These are phyloP conservation scores for Trametes elegans DNA, from an alignment of 768 basidiomycete species.

Conservation along the genomic window DNA sequence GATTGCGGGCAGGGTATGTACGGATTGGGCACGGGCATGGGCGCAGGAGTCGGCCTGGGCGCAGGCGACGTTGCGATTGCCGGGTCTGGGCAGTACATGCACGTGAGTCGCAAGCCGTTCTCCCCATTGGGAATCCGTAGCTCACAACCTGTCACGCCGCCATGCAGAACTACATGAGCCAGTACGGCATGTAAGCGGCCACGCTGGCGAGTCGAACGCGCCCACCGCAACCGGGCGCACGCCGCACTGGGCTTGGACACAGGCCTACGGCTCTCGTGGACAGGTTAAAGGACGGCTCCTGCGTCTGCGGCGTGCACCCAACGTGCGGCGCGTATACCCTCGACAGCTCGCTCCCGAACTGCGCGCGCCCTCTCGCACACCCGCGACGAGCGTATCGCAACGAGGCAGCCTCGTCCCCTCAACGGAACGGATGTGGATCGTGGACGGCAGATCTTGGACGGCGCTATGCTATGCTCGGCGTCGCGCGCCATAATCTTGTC, in stretches of 20 bases:
- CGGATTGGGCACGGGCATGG: conserved; percentile 1
- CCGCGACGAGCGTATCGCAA: neutral
- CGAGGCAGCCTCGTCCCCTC: neutral
- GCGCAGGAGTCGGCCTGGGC: conserved; percentile 1
- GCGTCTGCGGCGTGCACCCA: neutral
- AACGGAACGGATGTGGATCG: neutral
- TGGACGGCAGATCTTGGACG: conserved; percentile 6
- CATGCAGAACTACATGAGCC: conserved; percentile 1
- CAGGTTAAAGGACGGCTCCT: neutral
- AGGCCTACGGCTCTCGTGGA: neutral
- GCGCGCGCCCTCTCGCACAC: neutral
- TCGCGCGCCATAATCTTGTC: neutral
- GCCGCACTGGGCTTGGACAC: neutral
- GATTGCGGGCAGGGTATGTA: conserved; percentile 11
- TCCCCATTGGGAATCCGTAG: neutral
- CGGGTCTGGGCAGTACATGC: conserved; percentile 10
- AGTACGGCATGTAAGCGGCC: conserved; percentile 4
- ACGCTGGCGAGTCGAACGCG: neutral
- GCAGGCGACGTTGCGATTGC: conserved; percentile 14
- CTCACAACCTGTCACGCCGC: neutral
- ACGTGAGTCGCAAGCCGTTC: neutral
- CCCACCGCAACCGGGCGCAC: neutral
- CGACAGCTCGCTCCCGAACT: neutral
- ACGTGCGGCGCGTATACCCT: conserved; percentile 7
- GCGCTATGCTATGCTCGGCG: neutral